Base-by-base conservation (phyloP, 2,329 filamentous ascomycete genomes). In the Pseudogymnoascus sp. region DNA sequence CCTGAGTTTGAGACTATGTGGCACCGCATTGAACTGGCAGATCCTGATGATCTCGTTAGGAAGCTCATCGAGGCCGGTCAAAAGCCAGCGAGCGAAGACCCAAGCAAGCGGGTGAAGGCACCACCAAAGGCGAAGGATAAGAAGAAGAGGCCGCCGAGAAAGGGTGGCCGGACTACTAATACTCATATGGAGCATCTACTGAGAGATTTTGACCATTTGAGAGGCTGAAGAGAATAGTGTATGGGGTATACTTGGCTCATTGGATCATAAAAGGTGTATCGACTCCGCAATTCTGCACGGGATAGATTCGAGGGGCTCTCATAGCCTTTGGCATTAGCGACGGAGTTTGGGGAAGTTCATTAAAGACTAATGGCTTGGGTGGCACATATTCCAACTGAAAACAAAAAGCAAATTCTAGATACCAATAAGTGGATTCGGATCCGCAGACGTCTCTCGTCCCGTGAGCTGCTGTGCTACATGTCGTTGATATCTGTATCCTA, bases 1-100 rank as follows among this genome's bases (percentile, higher is more conserved):
- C 76, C 82, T 7, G 91, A 96, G 72, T 97, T 97, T 73, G 82
- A 87, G 72, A 77, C 79, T 62, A 88, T 93, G 76, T 99, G 92
- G 91, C 81, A 87, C 65, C 88, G 88, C 70, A 87, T 90, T 59
- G 83, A 86, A 68, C 78, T 97, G 22, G 94, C 94, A 12, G 68
- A 69, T 34, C 66, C 72, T 6, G 71, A 74, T 60, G 72, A 74
- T 34, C 66, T 75, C n/a, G 73, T 73, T 18, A 71, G 73, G 65
- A 73, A 76, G 50, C 70, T 76, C 14, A 65, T 74, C 32, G 74
- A 72, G 9, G 70, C 70, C 12, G 70, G 70, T 5, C 70, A 74
- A 63, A 74, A 73, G 60, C 72, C 72, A 20, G 71, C 72, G 4
- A 73, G 72, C 61, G 70, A 73, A 60, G 72, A 74, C 62, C 71